These are phyloP conservation scores for Metahyphopichia silvanorum DNA, from an alignment of 805 yeast species.

Conservation along the genomic window DNA sequence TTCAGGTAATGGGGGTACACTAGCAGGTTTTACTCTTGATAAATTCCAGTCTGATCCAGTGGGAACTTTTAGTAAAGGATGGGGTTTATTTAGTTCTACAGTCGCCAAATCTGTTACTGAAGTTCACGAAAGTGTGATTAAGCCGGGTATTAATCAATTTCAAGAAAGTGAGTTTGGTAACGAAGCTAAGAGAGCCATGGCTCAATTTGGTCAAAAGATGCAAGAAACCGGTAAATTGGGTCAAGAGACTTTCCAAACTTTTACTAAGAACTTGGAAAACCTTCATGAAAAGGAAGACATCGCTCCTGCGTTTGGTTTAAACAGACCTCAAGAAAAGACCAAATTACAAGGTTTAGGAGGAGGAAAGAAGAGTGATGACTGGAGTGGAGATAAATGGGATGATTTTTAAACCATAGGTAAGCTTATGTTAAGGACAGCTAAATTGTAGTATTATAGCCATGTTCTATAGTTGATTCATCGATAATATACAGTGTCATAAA, in stretches of 20 bases:
- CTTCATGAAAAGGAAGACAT: constrained; percentile 40
- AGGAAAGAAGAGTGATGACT: constrained; percentile 36
- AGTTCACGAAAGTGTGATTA: constrained; percentile 83
- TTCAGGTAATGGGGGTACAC: constrained; percentile 38
- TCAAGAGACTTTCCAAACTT: constrained; percentile 59
- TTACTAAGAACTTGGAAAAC: constrained; percentile 48
- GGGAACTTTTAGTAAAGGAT: constrained; percentile 88
- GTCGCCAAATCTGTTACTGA: constrained; percentile 81
- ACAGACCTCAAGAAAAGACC: constrained; percentile 58
- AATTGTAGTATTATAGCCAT: no score
- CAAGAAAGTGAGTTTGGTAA: constrained; percentile 70
- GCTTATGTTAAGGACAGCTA: no score
- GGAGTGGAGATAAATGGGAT: constrained; percentile 65
- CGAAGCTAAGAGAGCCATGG: constrained; percentile 90
- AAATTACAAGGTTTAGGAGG: constrained; percentile 49
- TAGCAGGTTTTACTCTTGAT: constrained; percentile 59
- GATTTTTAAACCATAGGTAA: no score
- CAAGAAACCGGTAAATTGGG: constrained; percentile 83
- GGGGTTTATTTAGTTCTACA: constrained; percentile 89
- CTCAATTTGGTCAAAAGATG: constrained; percentile 92
- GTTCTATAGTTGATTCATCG: no score
- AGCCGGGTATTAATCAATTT: constrained; percentile 84
- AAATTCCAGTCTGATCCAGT: constrained; percentile 79
- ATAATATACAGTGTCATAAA: no score
- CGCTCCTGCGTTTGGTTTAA: constrained; percentile 66